These are phyloP conservation scores for Chaetomium tenue DNA, from an alignment of 495 filamentous ascomycete species.

Conservation along the genomic window DNA sequence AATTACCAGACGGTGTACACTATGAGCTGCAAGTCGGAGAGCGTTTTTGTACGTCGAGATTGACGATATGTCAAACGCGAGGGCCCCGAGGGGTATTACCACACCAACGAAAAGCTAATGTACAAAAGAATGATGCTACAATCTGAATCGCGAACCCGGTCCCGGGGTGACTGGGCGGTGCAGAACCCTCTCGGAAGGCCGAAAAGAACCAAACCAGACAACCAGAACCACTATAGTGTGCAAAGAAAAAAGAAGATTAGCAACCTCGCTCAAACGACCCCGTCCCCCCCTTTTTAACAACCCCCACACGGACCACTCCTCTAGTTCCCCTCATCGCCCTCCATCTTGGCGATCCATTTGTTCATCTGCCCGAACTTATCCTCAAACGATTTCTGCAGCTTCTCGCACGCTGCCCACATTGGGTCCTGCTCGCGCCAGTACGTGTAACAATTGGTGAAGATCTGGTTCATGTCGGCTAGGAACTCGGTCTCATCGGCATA, in stretches of 20 bases:
- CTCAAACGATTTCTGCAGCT: slow-evolving; percentile 51
- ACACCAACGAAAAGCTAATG: background rate
- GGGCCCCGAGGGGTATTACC: slow-evolving; percentile 3
- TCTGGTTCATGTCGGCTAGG: slow-evolving; percentile 48
- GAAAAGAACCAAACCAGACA: no score
- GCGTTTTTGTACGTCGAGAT: no score
- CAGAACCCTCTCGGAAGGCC: background rate
- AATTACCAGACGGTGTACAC: no score
- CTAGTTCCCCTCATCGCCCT: slow-evolving; percentile 41
- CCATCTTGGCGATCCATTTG: slow-evolving; percentile 52
- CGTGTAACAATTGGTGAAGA: slow-evolving; percentile 50
- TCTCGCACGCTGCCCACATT: slow-evolving; percentile 48
- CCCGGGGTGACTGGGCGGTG: no score
- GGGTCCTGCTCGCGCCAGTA: slow-evolving; percentile 45
- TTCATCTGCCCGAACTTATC: slow-evolving; percentile 50
- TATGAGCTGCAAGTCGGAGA: background rate
- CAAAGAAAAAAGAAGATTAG: background rate
- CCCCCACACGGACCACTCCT: background rate
- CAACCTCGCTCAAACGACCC: background rate
- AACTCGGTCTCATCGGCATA: slow-evolving; percentile 47
- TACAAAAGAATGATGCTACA: slow-evolving; percentile 10
- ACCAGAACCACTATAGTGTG: no score
- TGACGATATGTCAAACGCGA: background rate
- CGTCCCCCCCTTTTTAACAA: background rate
- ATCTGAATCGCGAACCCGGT: background rate